Evolutionary conservation across 108 stramenopile genomes (phyloP), one percentile per base, ranked within the genome.

Genomic region (Cyclotella choctawhatcheeana): DNA sequence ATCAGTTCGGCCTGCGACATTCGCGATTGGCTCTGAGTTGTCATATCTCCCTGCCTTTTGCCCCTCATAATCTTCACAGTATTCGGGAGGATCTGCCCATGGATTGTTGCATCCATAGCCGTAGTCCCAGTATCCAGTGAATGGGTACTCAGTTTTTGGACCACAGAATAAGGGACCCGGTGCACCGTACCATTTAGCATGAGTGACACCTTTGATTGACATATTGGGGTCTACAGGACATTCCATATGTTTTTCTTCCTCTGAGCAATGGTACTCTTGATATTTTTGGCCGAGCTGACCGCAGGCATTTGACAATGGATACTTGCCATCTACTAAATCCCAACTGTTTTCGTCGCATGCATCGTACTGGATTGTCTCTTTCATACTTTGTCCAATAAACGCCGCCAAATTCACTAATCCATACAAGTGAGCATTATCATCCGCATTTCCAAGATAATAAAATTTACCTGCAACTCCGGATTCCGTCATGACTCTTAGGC

Each of bases 291-390:
- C 58, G 1, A 68, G 32, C 29, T 68, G 67, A 16, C 67, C 67
- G 44, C 67, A 68, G 14, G 67, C 67, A 44, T 68, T 69, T 30
- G 56, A 58, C 30, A 69, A 48, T 43, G 67, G 67, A 14, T 70
- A 70, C 47, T 70, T 59, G 56, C 69, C 48, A 37, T 43, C 32
- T 2, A 70, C 44, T 21, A 51, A 34, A 22, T 48, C 45, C 48
- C 65, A 67, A 14, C n/a, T 48, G 64, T 64, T 64, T 31, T 67
- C 65, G 6, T 78, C 76, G 65, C 84, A 84, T n/a, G 80, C 76
- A 47, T 84, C 84, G 35, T 77, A 84, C 52, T 67, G 69, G 3
- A 84, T 82, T 20, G 81, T 77, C 29, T 82, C 81, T 58, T 82
- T 75, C 76, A 82, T 81, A 37, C 76, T 67, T 54, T 74, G 84